Conservation (phyloP, 2,329 filamentous ascomycete genomes). For the Cercospora citrullina region DNA sequence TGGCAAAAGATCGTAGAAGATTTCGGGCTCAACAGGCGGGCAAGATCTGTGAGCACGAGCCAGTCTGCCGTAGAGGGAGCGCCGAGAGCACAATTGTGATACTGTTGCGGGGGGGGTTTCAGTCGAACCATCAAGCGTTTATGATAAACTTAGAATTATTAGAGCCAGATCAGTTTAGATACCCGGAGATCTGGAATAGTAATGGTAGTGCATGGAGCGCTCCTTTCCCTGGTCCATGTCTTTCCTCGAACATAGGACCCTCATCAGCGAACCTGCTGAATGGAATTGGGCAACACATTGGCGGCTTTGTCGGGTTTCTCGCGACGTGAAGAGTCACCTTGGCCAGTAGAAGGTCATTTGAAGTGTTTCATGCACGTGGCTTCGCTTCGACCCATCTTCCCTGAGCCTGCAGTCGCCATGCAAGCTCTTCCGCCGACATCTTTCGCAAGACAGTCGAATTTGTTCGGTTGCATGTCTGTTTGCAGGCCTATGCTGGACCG, state of each 20-base stretch:
- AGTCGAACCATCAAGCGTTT: background rate
- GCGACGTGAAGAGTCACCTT: background rate
- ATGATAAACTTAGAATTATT: background rate
- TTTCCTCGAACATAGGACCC: background rate
- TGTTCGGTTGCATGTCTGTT: background rate
- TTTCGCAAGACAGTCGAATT: background rate
- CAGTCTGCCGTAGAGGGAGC: conserved; percentile 16
- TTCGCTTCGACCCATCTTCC: background rate
- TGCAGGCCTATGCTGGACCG: background rate
- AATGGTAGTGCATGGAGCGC: background rate
- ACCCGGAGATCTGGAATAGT: conserved; percentile 11
- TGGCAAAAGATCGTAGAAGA: conserved; percentile 54
- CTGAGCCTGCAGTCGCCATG: background rate
- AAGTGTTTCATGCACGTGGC: background rate
- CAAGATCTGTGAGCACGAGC: background rate
- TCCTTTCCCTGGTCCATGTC: background rate
- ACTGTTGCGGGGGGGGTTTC: background rate
- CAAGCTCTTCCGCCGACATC: background rate
- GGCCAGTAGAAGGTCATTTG: background rate
- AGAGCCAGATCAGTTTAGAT: conserved; percentile 10
- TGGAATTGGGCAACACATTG: background rate
- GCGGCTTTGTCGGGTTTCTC: background rate
- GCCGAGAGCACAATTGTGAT: conserved; percentile 26
- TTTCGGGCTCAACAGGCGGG: conserved; percentile 22
- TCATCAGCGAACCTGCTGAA: background rate